Evolutionary conservation across 2,329 filamentous ascomycete species (phyloP).

Genomic region (Ilyonectria mors-panacis): DNA sequence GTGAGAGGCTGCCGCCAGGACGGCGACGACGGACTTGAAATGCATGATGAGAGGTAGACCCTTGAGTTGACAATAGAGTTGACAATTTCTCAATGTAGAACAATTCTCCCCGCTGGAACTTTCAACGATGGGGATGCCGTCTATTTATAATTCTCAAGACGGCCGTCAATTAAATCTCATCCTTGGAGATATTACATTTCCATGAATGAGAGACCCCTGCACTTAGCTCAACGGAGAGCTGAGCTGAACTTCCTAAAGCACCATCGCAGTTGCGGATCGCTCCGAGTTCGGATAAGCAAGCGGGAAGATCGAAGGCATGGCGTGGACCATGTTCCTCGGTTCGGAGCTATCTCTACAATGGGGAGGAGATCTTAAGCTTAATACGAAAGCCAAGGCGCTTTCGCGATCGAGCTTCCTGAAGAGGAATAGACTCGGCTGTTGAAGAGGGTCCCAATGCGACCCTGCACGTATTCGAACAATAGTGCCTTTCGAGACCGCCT

Average conservation of each 20-base stretch:
- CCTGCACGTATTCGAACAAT: not conserved
- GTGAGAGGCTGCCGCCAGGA: not conserved
- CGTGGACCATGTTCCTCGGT: not conserved
- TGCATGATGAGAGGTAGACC: not conserved
- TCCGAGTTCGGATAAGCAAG: not conserved
- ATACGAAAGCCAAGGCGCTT: slow-evolving; percentile 1
- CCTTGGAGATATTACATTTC: no score
- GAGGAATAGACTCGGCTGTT: not conserved
- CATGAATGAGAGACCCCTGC: no score
- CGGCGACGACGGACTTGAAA: not conserved
- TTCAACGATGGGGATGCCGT: not conserved
- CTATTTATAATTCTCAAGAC: not conserved
- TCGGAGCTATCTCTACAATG: not conserved
- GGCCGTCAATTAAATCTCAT: not conserved
- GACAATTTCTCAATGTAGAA: no score
- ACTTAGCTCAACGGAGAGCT: not conserved
- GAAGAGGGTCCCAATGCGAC: not conserved
- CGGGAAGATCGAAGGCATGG: not conserved
- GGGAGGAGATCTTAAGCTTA: not conserved
- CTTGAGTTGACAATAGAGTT: not conserved
- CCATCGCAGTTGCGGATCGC: not conserved
- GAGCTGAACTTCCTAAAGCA: not conserved
- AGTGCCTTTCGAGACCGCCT: not conserved
- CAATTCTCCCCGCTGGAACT: no score
- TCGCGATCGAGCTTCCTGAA: not conserved